Percentiles rank a stretch among this genome's conserved stretches.
Evolutionary conservation across 306 rosid species (phyloP).

Genomic region (Castanospermum australe): DNA sequence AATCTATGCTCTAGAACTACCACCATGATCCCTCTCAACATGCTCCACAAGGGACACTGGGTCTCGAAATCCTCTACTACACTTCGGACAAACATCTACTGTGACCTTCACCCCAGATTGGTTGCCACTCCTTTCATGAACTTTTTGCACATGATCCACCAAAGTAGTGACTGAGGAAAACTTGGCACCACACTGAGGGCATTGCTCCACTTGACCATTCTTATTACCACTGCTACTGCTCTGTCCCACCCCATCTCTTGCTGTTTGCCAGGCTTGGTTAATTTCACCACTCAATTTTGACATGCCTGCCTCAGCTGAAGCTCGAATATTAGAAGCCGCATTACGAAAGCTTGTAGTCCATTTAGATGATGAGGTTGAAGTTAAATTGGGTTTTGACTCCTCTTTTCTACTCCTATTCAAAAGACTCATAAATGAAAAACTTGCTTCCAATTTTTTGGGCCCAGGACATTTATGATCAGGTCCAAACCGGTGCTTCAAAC

Average conservation of each 20-base stretch:
- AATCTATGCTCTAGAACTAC: constrained; percentile 53
- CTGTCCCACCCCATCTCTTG: constrained; percentile 35
- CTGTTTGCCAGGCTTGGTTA: constrained; percentile 54
- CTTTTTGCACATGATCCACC: constrained; percentile 71
- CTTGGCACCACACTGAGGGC: constrained; percentile 69
- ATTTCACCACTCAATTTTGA: constrained; percentile 57
- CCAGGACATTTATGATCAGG: constrained; percentile 76
- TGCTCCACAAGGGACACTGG: constrained; percentile 79
- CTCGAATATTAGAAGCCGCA: constrained; percentile 64
- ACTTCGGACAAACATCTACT: constrained; percentile 78
- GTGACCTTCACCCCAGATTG: constrained; percentile 47
- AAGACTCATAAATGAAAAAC: constrained; percentile 53
- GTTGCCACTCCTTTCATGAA: constrained; percentile 54
- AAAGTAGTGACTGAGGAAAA: constrained; percentile 54
- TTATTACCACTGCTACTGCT: constrained; percentile 44
- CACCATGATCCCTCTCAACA: constrained; percentile 79
- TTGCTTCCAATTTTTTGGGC: constrained; percentile 49
- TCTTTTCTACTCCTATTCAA: constrained; percentile 51
- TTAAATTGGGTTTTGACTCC: constrained; percentile 34
- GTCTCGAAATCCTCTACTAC: constrained; percentile 68
- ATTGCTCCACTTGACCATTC: constrained; percentile 48
- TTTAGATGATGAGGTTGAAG: constrained; percentile 41
- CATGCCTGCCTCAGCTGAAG: constrained; percentile 64
- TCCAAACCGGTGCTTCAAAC: constrained; percentile 80
- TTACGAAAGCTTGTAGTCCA: constrained; percentile 58